These are phyloP conservation scores for Cryphonectria radicalis DNA, from an alignment of 2,329 filamentous ascomycete genomes.

Conservation along the genomic window DNA sequence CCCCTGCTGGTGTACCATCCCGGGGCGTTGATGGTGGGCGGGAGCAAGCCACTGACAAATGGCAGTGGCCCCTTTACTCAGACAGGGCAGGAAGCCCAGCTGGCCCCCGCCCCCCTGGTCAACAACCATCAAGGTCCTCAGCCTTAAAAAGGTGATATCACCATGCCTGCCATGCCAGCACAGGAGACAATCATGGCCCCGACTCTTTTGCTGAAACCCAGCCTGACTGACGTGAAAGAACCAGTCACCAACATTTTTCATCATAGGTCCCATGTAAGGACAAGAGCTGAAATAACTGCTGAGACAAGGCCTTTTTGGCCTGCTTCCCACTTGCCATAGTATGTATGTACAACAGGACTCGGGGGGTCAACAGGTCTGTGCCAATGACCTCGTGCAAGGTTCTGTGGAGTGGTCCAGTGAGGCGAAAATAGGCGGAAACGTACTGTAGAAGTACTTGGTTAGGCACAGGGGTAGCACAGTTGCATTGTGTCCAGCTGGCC, in stretches of 20 bases:
- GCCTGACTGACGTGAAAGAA: too few species aligned
- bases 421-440: not conserved
- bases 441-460: not conserved
- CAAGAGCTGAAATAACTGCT: not conserved
- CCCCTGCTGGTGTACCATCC: not conserved
- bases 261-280: not conserved
- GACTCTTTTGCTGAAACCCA: not conserved
- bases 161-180: not conserved
- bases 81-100: not conserved
- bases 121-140: not conserved
- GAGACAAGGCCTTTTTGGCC: not conserved
- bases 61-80: slow-evolving; percentile 20
- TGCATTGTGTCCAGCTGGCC: not conserved
- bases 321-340: not conserved
- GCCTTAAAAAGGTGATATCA: not conserved
- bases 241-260: not conserved
- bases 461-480: not conserved
- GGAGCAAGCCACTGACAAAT: slow-evolving; percentile 24
- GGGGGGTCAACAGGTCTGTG: slow-evolving; percentile 1
- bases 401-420: not conserved
- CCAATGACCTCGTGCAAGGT: not conserved
- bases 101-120: too few species aligned
- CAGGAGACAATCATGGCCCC: not conserved
- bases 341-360: not conserved
- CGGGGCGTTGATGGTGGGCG: not conserved